Conservation (phyloP, 768 basidiomycete species). For the Lentinula boryana region DNA sequence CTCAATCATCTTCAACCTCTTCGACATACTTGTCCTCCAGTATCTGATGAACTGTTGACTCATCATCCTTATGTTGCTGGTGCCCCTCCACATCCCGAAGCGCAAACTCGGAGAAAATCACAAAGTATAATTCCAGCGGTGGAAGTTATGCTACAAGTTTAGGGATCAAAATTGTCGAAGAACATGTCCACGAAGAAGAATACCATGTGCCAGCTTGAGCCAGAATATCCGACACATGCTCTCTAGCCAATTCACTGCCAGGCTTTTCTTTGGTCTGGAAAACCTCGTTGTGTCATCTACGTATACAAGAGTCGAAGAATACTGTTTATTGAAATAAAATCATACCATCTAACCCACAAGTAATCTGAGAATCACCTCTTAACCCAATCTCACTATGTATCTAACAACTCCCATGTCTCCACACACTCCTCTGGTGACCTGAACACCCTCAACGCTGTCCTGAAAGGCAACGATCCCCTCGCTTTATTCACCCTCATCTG, state of each 20-base stretch:
- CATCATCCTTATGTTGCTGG: neutral
- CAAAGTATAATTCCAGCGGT: neutral
- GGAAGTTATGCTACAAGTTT: neutral
- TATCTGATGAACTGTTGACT: neutral
- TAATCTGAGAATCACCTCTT: neutral
- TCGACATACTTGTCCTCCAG: neutral
- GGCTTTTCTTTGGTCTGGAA: no score
- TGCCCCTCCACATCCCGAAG: neutral
- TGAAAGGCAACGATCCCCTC: slow-evolving; percentile 48
- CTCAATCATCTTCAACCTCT: neutral
- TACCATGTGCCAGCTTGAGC: no score
- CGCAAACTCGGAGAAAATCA: neutral
- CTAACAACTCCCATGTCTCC: slow-evolving; percentile 32
- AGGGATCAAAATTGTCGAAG: neutral
- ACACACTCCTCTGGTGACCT: slow-evolving; percentile 62
- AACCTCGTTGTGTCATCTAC: no score
- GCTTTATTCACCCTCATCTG: slow-evolving; percentile 63
- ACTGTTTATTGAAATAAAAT: neutral
- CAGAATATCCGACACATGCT: no score
- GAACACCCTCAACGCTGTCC: slow-evolving; percentile 61
- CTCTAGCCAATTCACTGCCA: no score
- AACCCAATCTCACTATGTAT: neutral
- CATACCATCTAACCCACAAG: neutral
- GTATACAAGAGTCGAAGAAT: neutral
- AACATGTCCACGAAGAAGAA: no score